Evolutionary conservation across 768 basidiomycete species (phyloP), one percentile per base, ranked within the genome.

Genomic region (Phlebiopsis flavidoalba): DNA sequence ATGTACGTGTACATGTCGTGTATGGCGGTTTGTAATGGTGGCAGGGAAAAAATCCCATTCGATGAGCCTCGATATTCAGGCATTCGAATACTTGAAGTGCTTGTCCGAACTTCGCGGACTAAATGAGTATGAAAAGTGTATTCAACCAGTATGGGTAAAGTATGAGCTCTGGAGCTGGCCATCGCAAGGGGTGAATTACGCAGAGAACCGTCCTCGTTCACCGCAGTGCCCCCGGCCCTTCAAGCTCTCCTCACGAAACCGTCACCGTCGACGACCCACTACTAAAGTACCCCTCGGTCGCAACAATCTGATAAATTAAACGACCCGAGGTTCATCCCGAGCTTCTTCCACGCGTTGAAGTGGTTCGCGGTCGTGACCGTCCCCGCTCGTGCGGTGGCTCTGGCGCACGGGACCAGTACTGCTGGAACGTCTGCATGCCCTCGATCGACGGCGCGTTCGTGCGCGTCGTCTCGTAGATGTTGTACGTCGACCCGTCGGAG

Each of bases 361-460:
- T 81, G 80, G 72, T 73, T 74, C 10, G 61, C 62, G 40, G 65
- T 65, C 45, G 60, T 69, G 63, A 68, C 64, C 8, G 66, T 69
- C 24, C n/a, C 68, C 67, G 63, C 59, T 57, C 24, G 57, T 69
- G 52, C 72, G 72, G 53, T 77, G 70, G 35, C 69, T 62, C 52
- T 70, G 71, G 59, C 80, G 76, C 57, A 81, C 73, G 53, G n/a
- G 75, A 76, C 77, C 77, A 80, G 71, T 70, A 80, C 62, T 80
- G 79, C 62, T 75, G 65, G 72, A 81, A 80, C 17, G 78, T 80
- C 58, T 62, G 61, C 19, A 77, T 78, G 40, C 79, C 79, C 8
- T 66, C 48, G 65, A 79, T 79, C 5, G 79, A 79, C 2, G 79
- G 76, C 56, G 70, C 66, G 65, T 80, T 77, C 51, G 70, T 66